phyloP scores from a whole-genome alignment of 176 grass and related monocot species.

The barley (Hordeum vulgare) region DNA sequence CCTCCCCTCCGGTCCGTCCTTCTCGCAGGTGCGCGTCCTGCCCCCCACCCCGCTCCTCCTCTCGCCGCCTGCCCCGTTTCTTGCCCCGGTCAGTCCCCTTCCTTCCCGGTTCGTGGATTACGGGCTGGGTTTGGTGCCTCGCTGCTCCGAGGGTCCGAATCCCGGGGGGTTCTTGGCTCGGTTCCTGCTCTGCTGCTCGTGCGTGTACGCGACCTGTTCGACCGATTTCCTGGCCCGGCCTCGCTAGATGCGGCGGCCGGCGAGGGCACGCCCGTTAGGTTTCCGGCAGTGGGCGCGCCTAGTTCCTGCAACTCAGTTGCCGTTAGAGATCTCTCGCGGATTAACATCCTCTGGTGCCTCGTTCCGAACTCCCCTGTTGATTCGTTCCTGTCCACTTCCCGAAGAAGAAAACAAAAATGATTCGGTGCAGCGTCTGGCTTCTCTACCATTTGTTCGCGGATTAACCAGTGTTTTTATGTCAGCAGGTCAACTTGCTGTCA shows the following conservation, averaged over 20 bases:
- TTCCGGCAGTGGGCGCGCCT: background rate
- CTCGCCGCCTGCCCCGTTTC: background rate
- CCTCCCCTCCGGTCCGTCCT: no score
- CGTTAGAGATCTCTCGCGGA: no score
- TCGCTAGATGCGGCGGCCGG: background rate
- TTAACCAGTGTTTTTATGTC: background rate
- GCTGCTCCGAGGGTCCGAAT: background rate
- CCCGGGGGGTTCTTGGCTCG: background rate
- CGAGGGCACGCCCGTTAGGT: background rate
- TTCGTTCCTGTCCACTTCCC: background rate
- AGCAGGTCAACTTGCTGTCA: background rate
- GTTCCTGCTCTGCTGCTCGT: background rate
- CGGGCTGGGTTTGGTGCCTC: no score
- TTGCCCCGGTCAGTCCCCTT: background rate
- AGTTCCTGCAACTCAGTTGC: background rate
- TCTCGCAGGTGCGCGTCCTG: background rate
- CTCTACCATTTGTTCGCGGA: no score
- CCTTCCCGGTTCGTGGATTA: background rate
- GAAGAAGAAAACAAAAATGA: background rate
- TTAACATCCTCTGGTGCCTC: background rate
- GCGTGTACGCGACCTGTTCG: background rate
- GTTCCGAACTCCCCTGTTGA: background rate
- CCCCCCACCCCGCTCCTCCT: background rate
- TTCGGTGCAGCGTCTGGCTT: background rate
- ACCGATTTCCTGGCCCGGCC: background rate